Percentiles rank a stretch among this genome's conserved stretches.
These are phyloP conservation scores for Fabrea salina DNA, from an alignment of 169 alveolate species.

Conservation along the genomic window DNA sequence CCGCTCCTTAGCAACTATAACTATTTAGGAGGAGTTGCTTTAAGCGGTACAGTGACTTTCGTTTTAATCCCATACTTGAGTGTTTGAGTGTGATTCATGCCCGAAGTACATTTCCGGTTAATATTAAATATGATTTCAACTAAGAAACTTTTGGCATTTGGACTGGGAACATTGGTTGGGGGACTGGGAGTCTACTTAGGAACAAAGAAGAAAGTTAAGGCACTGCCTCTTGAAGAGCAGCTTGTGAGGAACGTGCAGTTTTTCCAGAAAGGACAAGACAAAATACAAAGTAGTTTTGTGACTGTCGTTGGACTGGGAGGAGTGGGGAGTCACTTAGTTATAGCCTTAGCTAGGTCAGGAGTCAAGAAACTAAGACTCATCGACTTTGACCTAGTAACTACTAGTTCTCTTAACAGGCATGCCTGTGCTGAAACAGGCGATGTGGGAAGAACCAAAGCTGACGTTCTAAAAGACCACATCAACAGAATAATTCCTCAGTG, in stretches of 20 bases:
- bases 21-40: no score
- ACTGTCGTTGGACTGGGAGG: constrained; percentile 80
- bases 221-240: constrained; percentile 37
- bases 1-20: no score
- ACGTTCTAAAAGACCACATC: constrained; percentile 49
- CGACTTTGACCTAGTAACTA: constrained; percentile 76
- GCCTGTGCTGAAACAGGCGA: constrained; percentile 68
- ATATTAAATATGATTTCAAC: no score
- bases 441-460: constrained; percentile 72
- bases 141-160: no score
- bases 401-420: constrained; percentile 71
- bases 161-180: no score
- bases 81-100: no score
- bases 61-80: no score
- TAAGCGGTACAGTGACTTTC: no score
- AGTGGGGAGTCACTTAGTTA: constrained; percentile 73
- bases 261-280: constrained; percentile 68
- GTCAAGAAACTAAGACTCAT: constrained; percentile 59
- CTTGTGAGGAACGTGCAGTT: constrained; percentile 64
- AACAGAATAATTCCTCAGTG: constrained; percentile 51
- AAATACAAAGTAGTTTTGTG: constrained; percentile 46
- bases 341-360: constrained; percentile 71
- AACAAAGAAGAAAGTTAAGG: no score
- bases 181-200: no score
- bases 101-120: no score